Percentiles rank a stretch among this genome's conserved stretches.
Evolutionary conservation across 805 yeast genomes (phyloP).

Genomic region (Candida insectorum): DNA sequence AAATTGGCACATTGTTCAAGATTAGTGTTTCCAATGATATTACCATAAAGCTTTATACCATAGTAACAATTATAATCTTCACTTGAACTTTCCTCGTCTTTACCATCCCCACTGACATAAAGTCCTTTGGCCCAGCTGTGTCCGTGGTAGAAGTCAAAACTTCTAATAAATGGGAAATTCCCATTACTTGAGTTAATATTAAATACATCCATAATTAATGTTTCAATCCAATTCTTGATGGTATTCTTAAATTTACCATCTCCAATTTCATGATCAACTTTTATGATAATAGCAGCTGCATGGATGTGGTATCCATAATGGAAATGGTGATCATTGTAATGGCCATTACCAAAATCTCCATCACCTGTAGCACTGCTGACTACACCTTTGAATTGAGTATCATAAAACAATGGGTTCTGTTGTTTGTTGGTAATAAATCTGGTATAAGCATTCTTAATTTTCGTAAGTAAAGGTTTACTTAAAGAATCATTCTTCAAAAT

Average conservation of each 20-base stretch:
- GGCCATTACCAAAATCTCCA: slow-evolving; percentile 71
- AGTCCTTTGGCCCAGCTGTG: slow-evolving; percentile 77
- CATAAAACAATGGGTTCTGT: slow-evolving; percentile 71
- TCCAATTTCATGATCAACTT: slow-evolving; percentile 30
- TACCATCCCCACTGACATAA: slow-evolving; percentile 60
- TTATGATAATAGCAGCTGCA: slow-evolving; percentile 22
- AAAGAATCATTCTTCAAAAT: slow-evolving; percentile 18
- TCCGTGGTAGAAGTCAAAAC: slow-evolving; percentile 70
- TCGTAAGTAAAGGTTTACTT: slow-evolving; percentile 12
- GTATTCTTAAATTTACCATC: slow-evolving; percentile 45
- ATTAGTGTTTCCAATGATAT: slow-evolving; percentile 47
- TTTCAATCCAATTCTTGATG: slow-evolving; percentile 56
- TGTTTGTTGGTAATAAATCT: slow-evolving; percentile 39
- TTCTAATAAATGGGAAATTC: slow-evolving; percentile 61
- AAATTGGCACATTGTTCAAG: slow-evolving; percentile 56
- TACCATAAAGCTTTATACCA: slow-evolving; percentile 69
- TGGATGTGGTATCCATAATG: slow-evolving; percentile 52
- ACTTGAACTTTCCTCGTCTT: slow-evolving; percentile 67
- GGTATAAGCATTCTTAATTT: slow-evolving; percentile 16
- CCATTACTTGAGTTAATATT: slow-evolving; percentile 53
- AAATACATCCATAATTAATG: slow-evolving; percentile 63
- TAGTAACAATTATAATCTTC: slow-evolving; percentile 71
- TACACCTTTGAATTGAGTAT: slow-evolving; percentile 73
- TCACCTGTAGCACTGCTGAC: slow-evolving; percentile 63
- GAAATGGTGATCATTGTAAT: slow-evolving; percentile 74